Conservation (phyloP, 176 grass and related monocot species). For the Phoenix roebelenii region DNA sequence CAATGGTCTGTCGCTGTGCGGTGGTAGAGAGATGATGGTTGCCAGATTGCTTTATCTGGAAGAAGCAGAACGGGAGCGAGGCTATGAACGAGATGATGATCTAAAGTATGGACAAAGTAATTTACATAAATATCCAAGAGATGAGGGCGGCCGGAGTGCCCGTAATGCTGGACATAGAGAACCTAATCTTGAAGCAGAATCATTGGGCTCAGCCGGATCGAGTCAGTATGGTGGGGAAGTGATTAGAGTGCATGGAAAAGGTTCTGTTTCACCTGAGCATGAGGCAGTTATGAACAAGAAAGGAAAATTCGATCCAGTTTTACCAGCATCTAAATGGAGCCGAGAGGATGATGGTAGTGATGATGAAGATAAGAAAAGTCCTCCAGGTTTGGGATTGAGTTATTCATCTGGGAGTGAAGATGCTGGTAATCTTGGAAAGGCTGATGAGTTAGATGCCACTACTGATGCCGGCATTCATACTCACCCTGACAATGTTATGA, state of each 20-base stretch:
- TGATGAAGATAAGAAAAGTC: slow-evolving; percentile 53
- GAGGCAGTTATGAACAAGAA: slow-evolving; percentile 37
- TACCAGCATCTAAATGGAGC: slow-evolving; percentile 89
- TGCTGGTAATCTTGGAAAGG: slow-evolving; percentile 44
- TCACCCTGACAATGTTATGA: slow-evolving; percentile 57
- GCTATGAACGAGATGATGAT: slow-evolving; percentile 48
- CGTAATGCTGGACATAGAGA: slow-evolving; percentile 30
- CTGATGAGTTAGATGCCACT: slow-evolving; percentile 30
- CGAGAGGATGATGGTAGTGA: slow-evolving; percentile 61
- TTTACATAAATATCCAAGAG: slow-evolving; percentile 26
- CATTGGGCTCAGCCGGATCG: slow-evolving; percentile 10
- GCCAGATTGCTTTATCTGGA: slow-evolving; percentile 86
- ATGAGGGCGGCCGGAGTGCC: slow-evolving; percentile 28
- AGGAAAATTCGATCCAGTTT: slow-evolving; percentile 60
- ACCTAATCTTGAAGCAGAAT: slow-evolving; percentile 22
- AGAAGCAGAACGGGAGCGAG: slow-evolving; percentile 69
- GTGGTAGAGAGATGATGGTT: slow-evolving; percentile 97
- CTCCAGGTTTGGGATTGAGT: slow-evolving; percentile 58
- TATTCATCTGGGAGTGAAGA: slow-evolving; percentile 96
- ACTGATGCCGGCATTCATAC: slow-evolving; percentile 13
- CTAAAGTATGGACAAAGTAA: slow-evolving; percentile 50
- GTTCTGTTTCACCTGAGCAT: slow-evolving; percentile 20
- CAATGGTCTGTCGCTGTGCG: slow-evolving; percentile 82
- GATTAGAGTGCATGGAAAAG: slow-evolving; percentile 9
- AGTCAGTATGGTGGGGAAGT: slow-evolving; percentile 23